These are phyloP conservation scores for Volvariella volvacea DNA, from an alignment of 1,284 basidiomycete genomes.

Conservation along the genomic window DNA sequence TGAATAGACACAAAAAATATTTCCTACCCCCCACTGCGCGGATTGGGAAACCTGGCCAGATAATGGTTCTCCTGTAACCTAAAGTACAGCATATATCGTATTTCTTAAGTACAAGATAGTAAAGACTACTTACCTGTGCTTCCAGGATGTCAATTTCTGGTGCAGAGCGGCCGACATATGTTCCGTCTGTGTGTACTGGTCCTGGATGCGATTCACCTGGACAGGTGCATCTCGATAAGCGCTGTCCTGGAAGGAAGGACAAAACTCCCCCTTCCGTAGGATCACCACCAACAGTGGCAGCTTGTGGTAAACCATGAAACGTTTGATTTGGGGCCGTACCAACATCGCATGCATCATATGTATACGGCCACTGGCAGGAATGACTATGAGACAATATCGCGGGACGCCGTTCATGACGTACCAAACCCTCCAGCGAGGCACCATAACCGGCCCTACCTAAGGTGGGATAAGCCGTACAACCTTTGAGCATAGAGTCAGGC, in stretches of 20 bases:
- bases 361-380: slow-evolving; percentile 60
- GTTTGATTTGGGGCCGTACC: slow-evolving; percentile 64
- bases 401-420: slow-evolving; percentile 15
- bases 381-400: slow-evolving; percentile 3
- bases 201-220: slow-evolving; percentile 71
- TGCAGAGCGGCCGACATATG: slow-evolving; percentile 68
- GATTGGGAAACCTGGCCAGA: slow-evolving; percentile 61
- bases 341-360: slow-evolving; percentile 70
- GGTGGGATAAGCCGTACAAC: slow-evolving; percentile 12
- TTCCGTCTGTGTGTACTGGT: slow-evolving; percentile 52
- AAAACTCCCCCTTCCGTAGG: slow-evolving; percentile 25
- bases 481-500: slow-evolving; percentile 13
- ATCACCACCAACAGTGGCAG: slow-evolving; percentile 45
- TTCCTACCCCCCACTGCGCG: slow-evolving; percentile 62
- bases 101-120: not conserved
- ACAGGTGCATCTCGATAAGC: slow-evolving; percentile 78
- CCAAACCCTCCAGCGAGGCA: slow-evolving; percentile 42
- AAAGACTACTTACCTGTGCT: slow-evolving; percentile 37
- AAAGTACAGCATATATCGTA: slow-evolving; percentile 8
- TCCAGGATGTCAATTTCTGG: slow-evolving; percentile 82
- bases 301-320: slow-evolving; percentile 28
- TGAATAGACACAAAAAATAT: not conserved
- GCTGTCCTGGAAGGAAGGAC: slow-evolving; percentile 74
- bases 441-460: slow-evolving; percentile 45
- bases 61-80: slow-evolving; percentile 28